Evolutionary conservation across 495 filamentous ascomycete genomes (phyloP).

Genomic region (Aspergillus panamensis): DNA sequence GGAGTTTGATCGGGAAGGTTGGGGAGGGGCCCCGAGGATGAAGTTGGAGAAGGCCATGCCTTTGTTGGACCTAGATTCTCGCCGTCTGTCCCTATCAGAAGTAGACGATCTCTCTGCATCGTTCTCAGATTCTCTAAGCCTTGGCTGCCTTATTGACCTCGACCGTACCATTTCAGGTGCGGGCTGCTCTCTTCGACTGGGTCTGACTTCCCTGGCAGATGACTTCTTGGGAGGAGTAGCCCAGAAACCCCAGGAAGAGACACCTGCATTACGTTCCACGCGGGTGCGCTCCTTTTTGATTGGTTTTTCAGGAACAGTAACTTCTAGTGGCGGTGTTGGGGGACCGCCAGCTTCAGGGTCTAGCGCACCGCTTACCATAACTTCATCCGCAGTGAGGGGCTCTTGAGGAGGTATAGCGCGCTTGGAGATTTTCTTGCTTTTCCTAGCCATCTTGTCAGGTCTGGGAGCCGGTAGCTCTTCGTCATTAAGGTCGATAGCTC

Average conservation of each 20-base stretch:
- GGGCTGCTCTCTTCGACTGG: slow-evolving; percentile 25
- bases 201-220: slow-evolving; percentile 40
- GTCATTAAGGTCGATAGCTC: slow-evolving; percentile 4
- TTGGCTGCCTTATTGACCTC: slow-evolving; percentile 47
- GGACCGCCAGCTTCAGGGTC: slow-evolving; percentile 34
- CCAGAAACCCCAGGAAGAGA: slow-evolving; percentile 59
- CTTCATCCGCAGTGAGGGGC: slow-evolving; percentile 20
- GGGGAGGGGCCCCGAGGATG: slow-evolving; percentile 45
- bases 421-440: slow-evolving; percentile 21
- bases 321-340: slow-evolving; percentile 54
- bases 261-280: slow-evolving; percentile 46
- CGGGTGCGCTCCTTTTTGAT: slow-evolving; percentile 58
- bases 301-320: slow-evolving; percentile 40
- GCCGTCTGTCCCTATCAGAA: slow-evolving; percentile 49
- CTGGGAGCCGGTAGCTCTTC: slow-evolving; percentile 17
- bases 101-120: slow-evolving; percentile 52
- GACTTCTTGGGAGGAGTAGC: slow-evolving; percentile 49
- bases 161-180: slow-evolving; percentile 42
- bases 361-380: slow-evolving; percentile 11
- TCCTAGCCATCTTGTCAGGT: slow-evolving; percentile 23
- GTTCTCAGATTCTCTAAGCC: slow-evolving; percentile 41
- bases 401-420: slow-evolving; percentile 11
- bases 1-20: slow-evolving; percentile 50
- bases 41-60: slow-evolving; percentile 50
- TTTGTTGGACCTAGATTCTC: slow-evolving; percentile 42